phyloP scores from a whole-genome alignment of 2,329 filamentous ascomycete species.

The Stachybotrys chlorohalonatus region DNA sequence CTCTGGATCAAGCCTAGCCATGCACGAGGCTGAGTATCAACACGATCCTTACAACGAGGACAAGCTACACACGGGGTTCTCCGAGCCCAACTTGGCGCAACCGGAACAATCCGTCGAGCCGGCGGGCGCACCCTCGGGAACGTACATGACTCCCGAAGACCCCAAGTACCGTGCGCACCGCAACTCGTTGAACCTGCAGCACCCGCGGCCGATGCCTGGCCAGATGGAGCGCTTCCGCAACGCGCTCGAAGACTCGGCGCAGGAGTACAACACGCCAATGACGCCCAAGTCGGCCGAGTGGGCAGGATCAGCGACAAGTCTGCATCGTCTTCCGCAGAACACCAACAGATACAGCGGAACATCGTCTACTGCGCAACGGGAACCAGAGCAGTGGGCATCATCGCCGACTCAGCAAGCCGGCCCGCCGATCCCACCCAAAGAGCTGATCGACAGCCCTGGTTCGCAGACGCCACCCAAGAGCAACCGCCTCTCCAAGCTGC shows the following conservation, averaged over 20 bases:
- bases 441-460: conserved; percentile 39
- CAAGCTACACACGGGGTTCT: conserved; percentile 48
- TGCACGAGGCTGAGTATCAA: conserved; percentile 49
- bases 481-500: conserved; percentile 39
- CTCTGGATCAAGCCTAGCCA: conserved; percentile 65
- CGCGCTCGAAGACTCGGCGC: conserved; percentile 63
- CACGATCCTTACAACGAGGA: conserved; percentile 51
- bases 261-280: conserved; percentile 53
- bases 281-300: conserved; percentile 54
- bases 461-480: conserved; percentile 36
- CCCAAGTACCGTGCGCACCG: conserved; percentile 77
- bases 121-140: conserved; percentile 32
- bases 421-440: conserved; percentile 54
- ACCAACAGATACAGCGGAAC: conserved; percentile 39
- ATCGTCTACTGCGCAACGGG: conserved; percentile 23
- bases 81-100: conserved; percentile 36
- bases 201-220: conserved; percentile 68
- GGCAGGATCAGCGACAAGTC: conserved; percentile 51
- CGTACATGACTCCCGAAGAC: conserved; percentile 51
- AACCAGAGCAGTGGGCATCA: conserved; percentile 34
- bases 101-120: conserved; percentile 13
- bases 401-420: conserved; percentile 32
- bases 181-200: conserved; percentile 70
- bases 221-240: conserved; percentile 67
- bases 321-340: conserved; percentile 41